Conservation (phyloP, 2,329 filamentous ascomycete genomes). For the Cytospora leucostoma region DNA sequence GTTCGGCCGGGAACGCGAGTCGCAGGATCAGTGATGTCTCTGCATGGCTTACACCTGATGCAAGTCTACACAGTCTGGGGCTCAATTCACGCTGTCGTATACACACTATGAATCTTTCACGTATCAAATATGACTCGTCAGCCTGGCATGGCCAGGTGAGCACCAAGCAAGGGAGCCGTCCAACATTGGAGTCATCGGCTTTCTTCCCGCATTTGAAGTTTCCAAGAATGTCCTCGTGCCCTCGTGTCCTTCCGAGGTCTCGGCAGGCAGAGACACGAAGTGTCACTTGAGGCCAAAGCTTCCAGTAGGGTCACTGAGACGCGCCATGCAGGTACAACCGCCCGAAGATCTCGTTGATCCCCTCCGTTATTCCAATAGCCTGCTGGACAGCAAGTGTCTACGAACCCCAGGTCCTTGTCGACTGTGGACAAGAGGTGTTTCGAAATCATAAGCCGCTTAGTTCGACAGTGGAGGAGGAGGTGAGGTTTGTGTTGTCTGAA, state of each 20-base stretch:
- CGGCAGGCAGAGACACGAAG: slow-evolving; percentile 19
- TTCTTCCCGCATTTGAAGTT: background rate
- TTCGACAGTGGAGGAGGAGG: slow-evolving; percentile 1
- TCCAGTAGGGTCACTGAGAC: slow-evolving; percentile 17
- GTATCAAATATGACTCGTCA: slow-evolving; percentile 18
- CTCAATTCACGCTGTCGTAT: background rate
- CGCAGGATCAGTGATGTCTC: background rate
- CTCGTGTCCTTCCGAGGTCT: background rate
- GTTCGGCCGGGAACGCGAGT: slow-evolving; percentile 4
- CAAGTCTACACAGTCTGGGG: slow-evolving; percentile 5
- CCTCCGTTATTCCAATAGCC: slow-evolving; percentile 9
- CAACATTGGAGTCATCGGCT: background rate
- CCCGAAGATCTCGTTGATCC: slow-evolving; percentile 17
- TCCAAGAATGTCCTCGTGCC: background rate
- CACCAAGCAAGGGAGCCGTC: slow-evolving; percentile 9
- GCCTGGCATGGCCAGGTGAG: background rate
- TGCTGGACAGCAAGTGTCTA: slow-evolving; percentile 6
- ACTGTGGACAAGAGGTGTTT: slow-evolving; percentile 1
- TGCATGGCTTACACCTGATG: slow-evolving; percentile 8
- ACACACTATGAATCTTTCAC: slow-evolving; percentile 15
- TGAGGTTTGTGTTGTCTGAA: background rate
- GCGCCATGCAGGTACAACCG: slow-evolving; percentile 28
- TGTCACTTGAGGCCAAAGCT: slow-evolving; percentile 21
- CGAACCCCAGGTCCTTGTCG: background rate
- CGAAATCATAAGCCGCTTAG: background rate